These are phyloP conservation scores for Clavispora phyllophila DNA, from an alignment of 805 yeast genomes.

Conservation along the genomic window DNA sequence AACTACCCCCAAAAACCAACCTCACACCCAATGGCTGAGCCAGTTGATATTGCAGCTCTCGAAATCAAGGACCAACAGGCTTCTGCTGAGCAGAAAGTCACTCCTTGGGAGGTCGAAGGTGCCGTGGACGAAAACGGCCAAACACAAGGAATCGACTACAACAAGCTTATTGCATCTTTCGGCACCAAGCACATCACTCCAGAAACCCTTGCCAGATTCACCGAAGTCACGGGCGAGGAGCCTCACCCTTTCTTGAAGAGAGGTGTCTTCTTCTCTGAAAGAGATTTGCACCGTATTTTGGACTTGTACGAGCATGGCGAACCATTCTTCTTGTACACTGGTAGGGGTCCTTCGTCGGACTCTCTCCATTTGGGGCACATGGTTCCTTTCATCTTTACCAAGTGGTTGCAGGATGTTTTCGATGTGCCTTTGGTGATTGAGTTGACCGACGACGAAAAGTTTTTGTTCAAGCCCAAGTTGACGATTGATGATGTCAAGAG, in stretches of 20 bases:
- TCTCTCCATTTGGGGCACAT: slow-evolving; percentile 96
- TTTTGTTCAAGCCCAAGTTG: slow-evolving; percentile 85
- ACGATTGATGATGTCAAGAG: slow-evolving; percentile 83
- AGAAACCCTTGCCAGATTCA: slow-evolving; percentile 73
- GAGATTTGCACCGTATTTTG: slow-evolving; percentile 74
- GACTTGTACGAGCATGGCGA: slow-evolving; percentile 91
- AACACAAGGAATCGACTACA: slow-evolving; percentile 88
- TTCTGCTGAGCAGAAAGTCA: slow-evolving; percentile 38
- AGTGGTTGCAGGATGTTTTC: slow-evolving; percentile 97
- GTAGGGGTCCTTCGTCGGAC: slow-evolving; percentile 94
- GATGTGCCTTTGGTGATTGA: slow-evolving; percentile 94
- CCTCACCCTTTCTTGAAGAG: slow-evolving; percentile 89
- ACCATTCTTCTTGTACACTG: slow-evolving; percentile 93
- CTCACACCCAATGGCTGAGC: slow-evolving; percentile 10
- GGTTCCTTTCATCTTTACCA: slow-evolving; percentile 92
- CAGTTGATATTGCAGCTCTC: slow-evolving; percentile 13
- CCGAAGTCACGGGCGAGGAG: slow-evolving; percentile 75
- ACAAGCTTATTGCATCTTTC: slow-evolving; percentile 77
- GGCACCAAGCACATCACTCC: slow-evolving; percentile 72
- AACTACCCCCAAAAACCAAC: not conserved
- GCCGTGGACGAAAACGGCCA: slow-evolving; percentile 88
- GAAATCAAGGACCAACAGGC: slow-evolving; percentile 7
- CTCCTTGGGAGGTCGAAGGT: slow-evolving; percentile 99
- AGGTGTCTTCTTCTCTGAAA: slow-evolving; percentile 88
- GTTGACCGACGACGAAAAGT: slow-evolving; percentile 95